Evolutionary conservation across 208 protist species (phyloP).

Genomic region (Crithidia acanthocephali): DNA sequence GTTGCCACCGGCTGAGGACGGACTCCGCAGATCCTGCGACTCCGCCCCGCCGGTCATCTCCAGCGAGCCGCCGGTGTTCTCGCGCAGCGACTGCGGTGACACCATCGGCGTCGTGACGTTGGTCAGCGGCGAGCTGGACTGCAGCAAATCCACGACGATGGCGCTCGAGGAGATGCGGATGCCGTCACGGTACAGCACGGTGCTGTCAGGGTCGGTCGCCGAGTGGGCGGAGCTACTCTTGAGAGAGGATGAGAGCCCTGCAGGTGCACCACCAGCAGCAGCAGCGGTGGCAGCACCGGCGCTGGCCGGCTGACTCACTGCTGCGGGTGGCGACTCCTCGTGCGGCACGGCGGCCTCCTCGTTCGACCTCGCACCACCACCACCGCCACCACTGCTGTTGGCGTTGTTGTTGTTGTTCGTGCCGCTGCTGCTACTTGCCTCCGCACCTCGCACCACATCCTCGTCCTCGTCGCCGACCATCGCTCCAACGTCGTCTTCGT

Average conservation of each 20-base stretch:
- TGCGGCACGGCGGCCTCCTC: background rate
- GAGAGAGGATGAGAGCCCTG: background rate
- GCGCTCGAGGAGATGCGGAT: constrained; percentile 30
- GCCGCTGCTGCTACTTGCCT: too few relatives aligned
- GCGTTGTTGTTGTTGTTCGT: too few relatives aligned
- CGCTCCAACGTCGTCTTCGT: constrained; percentile 55
- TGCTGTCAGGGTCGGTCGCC: background rate
- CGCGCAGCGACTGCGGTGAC: constrained; percentile 15
- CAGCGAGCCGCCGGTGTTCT: background rate
- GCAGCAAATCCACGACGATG: constrained; percentile 30
- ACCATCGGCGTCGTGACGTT: constrained; percentile 2
- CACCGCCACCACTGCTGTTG: too few relatives aligned
- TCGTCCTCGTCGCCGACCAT: constrained; percentile 27
- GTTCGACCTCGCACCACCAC: too few relatives aligned
- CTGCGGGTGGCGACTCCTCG: background rate
- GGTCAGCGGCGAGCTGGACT: background rate
- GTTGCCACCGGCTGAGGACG: background rate
- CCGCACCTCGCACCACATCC: too few relatives aligned
- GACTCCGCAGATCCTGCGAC: background rate
- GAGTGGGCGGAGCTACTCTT: background rate
- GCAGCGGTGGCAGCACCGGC: background rate
- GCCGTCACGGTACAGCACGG: constrained; percentile 23
- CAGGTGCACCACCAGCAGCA: background rate
- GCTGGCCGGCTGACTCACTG: background rate
- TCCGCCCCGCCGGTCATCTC: background rate